Conservation (phyloP, 441 rosid genomes). For the Geranium incanum region DNA sequence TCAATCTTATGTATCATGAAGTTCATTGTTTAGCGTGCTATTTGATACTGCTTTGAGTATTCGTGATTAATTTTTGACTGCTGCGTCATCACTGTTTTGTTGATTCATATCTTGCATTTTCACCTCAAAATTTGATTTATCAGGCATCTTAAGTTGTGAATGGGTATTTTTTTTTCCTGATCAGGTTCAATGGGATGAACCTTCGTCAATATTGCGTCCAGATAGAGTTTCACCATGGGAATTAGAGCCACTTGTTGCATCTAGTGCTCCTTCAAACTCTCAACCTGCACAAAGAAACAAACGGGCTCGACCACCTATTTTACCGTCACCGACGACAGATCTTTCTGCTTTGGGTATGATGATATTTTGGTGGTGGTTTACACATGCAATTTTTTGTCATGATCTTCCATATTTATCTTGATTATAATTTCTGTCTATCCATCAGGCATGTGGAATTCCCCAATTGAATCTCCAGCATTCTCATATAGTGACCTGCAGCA, state of each 20-base stretch:
- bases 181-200: conserved; percentile 98
- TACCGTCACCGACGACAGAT: conserved; percentile 56
- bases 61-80: too few species aligned
- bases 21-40: not conserved
- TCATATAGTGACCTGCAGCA: conserved; percentile 39
- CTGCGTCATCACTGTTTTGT: not conserved
- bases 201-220: conserved; percentile 72
- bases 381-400: conserved; percentile 10
- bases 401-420: conserved; percentile 7
- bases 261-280: conserved; percentile 41
- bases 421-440: conserved; percentile 17
- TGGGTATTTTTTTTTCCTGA: not conserved
- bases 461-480: conserved; percentile 47
- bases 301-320: conserved; percentile 62
- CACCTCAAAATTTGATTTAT: not conserved
- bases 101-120: not conserved
- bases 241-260: conserved; percentile 59
- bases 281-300: conserved; percentile 74
- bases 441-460: conserved; percentile 70
- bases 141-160: not conserved
- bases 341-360: conserved; percentile 48
- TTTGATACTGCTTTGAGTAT: too few species aligned
- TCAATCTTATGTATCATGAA: not conserved
- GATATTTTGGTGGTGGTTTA: conserved; percentile 17
- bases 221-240: conserved; percentile 97